Base-by-base conservation (phyloP, 2,329 filamentous ascomycete species). In the Myriosclerotinia scirpicola region DNA sequence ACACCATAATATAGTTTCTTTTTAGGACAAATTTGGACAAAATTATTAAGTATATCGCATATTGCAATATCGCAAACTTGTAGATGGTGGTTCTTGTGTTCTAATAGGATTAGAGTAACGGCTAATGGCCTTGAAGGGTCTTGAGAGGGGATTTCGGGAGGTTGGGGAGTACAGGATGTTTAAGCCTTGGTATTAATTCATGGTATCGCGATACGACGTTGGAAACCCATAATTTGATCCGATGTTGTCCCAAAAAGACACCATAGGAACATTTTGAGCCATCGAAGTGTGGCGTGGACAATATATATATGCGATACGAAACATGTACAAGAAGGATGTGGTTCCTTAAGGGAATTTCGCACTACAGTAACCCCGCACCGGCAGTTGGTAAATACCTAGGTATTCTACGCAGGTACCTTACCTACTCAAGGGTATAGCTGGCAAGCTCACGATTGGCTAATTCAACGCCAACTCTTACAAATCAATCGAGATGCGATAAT, bases 321-420 rank as follows among this genome's bases (percentile, higher is more conserved):
- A 50, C 26, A 26, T 26, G 26, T 26, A 26, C 38, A 11, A 60
- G n/a, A 34, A 50, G 20, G 44, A 60, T 60, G 4, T 60, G 34
- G 44, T 40, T 52, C 44, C 58, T 52, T 40, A 44, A 26, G 26
- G 26, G 26, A 2, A 7, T 2, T 17, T 20, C 9, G 8, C 30
- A n/a, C 34, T 26, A n/a, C n/a, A 50, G 8, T 17, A 61, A 40
- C 34, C 44, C 58, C 34, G 34, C 58, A 50, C n/a, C 30, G 58
- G 58, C 44, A 52, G 58, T 50, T 40, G 56, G 20, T 48, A 34
- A 12, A 46, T 46, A 52, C 6, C 9, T 15, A 42, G 12, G 40
- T 14, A n/a, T 42, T 55, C 17, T 22, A 20, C 22, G n/a, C 30
- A 5, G 14, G 54, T 36, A 55, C 48, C 48, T 54, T 54, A 34